Evolutionary conservation across 176 grass and related monocot genomes (phyloP).

Genomic region (Olyra latifolia): DNA sequence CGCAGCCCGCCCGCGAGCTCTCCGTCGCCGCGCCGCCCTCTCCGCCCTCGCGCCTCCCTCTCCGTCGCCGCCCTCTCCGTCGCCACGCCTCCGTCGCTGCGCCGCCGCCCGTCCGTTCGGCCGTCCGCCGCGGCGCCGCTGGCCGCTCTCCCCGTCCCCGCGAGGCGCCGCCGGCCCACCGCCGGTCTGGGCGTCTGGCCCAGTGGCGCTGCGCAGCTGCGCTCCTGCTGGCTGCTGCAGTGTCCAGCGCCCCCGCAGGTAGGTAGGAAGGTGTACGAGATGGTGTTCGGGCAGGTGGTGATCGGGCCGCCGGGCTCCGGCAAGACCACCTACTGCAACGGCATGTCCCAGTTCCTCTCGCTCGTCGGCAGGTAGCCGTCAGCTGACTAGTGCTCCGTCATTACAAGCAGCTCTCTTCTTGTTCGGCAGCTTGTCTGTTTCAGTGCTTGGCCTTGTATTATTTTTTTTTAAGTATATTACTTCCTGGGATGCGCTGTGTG

Average conservation of each 20-base stretch:
- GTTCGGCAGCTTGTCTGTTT: not conserved
- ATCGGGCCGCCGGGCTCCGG: conserved; percentile 94
- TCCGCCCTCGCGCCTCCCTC: too few species aligned
- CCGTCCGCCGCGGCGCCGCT: too few species aligned
- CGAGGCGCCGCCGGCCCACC: too few species aligned
- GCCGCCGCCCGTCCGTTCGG: too few species aligned
- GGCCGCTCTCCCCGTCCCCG: too few species aligned
- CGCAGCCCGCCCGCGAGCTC: too few species aligned
- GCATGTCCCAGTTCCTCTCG: conserved; percentile 93
- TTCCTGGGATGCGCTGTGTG: not conserved
- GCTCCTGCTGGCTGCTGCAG: too few species aligned
- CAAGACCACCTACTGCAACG: conserved; percentile 98
- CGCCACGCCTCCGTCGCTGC: too few species aligned
- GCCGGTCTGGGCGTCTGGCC: too few species aligned
- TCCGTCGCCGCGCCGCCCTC: too few species aligned
- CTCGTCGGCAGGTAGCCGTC: conserved; percentile 56
- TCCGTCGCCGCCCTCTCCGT: too few species aligned
- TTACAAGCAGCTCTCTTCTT: not conserved
- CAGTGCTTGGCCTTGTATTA: not conserved
- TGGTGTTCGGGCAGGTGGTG: conserved; percentile 94
- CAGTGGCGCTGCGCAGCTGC: too few species aligned
- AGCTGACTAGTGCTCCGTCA: not conserved
- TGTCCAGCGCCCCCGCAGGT: not conserved
- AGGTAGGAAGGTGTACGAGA: conserved; percentile 14
- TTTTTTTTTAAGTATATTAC: not conserved